Evolutionary conservation across 176 grass and related monocot species (phyloP), one percentile per base, ranked within the genome.

Genomic region (Oryza punctata): DNA sequence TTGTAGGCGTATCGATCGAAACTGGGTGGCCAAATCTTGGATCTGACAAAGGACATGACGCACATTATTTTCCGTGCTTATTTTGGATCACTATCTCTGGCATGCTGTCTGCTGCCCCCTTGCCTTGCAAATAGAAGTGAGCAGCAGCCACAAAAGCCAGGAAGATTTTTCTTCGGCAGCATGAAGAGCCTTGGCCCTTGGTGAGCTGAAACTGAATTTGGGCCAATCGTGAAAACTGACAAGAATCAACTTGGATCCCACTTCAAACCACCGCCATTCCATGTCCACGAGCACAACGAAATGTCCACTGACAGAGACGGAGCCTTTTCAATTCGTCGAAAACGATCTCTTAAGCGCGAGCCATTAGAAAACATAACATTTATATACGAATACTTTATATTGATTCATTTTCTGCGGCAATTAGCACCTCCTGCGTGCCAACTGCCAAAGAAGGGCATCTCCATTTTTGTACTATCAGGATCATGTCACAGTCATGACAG

Each of bases 161-260:
- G 25, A 52, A 76, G 78, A 87, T 82, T 60, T 70, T 70, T 29
- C 54, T 21, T 54, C 43, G 5, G 23, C 54, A 68, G 19, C 54
- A 18, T 18, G 23, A 66, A 24, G 70, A 33, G 45, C 29, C 21
- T 18, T 15, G 4, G 21, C 54, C 21, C 2, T 60, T 60, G 54
- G 21, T 60, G 54, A 35, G n/a, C 16, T 66, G 69, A 44, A 45
- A 27, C 5, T 27, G 69, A 40, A 66, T 75, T 30, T 12, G 14
- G 16, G 35, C 11, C 69, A 52, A 16, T 67, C 2, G 60, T 74
- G 15, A 14, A 43, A 81, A 69, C 73, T 25, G 78, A 75, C 70
- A 81, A 6, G 18, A 43, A 30, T 61, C 70, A 21, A 86, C 63
- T 60, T 81, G 70, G 30, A 73, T 86, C 60, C 84, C 69, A 75